phyloP scores from a whole-genome alignment of 345 rosid species.

The Melastoma malabathricum region DNA sequence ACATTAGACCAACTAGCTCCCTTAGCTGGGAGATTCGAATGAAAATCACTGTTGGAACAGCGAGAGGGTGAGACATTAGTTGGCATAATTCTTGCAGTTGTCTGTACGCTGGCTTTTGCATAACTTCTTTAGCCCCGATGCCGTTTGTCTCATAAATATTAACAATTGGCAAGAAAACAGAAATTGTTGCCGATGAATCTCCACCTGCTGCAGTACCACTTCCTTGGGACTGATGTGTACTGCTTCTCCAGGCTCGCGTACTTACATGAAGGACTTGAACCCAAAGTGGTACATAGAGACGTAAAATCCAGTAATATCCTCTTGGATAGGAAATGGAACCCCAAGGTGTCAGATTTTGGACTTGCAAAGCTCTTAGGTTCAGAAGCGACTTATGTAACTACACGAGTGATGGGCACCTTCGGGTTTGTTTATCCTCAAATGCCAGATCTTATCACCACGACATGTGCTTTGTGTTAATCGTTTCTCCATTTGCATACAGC shows the following conservation, averaged over 20 bases:
- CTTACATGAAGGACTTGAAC: slow-evolving; percentile 94
- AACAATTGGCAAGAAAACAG: no score
- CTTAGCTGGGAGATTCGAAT: slow-evolving; percentile 85
- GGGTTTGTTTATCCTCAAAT: slow-evolving; percentile 35
- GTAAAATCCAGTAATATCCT: slow-evolving; percentile 94
- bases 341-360: slow-evolving; percentile 93
- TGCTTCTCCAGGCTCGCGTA: slow-evolving; percentile 61
- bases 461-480: neutral
- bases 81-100: no score
- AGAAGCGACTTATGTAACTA: slow-evolving; percentile 80
- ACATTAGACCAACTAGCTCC: slow-evolving; percentile 75
- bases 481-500: slow-evolving; percentile 16
- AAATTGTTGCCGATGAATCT: no score
- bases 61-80: slow-evolving; percentile 50
- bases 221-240: neutral
- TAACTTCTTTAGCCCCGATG: no score
- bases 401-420: slow-evolving; percentile 97
- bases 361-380: slow-evolving; percentile 85
- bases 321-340: slow-evolving; percentile 70
- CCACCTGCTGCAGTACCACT: no score
- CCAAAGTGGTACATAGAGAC: slow-evolving; percentile 97
- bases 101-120: no score
- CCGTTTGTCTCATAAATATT: no score
- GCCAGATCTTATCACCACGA: no score
- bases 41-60: slow-evolving; percentile 89